Evolutionary conservation across 345 rosid species (phyloP), one percentile per base, ranked within the genome.

Genomic region (Linum usitatissimum): DNA sequence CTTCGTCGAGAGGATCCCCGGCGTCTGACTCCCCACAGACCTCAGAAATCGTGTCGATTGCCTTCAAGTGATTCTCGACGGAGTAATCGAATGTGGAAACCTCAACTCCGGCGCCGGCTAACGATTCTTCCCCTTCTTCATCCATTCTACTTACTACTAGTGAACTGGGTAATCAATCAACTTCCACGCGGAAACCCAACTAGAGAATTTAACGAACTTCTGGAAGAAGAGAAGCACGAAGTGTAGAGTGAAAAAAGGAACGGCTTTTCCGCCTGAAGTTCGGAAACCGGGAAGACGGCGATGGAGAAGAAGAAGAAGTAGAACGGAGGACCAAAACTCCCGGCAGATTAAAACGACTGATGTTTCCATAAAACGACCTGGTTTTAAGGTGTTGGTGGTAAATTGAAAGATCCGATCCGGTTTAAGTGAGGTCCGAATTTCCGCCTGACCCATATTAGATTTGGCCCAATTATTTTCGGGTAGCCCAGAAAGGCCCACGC

Each of bases 81-180:
- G 88, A 87, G 70, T 68, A 57, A 68, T 89, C 98, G 60, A 89
- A 89, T 36, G 68, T 30, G 5, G 84, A 85, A 61, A 90, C 88
- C 31, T 55, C 71, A 71, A 75, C 66, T 36, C 73, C 78, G 0
- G 13, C 59, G 3, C 59, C 59, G 59, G 21, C 59, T 59, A 60
- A 54, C 53, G 31, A 17, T 2, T 17, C 66, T 59, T 38, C 62
- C 15, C 20, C 39, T 19, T 28, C 23, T 6, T 28, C 59, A 6
- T 28, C 30, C 30, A 5, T 28, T 19, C 30, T 19, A 55, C 30
- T 12, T 45, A 3, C 51, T 15, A 10, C 51, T 45, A 45, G 15
- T 45, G 51, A 23, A 23, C 51, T 45, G 51, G 48, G 10, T 6
- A 15, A 10, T 45, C 3, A 45, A 45, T 45, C 14, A 45, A 45